These are phyloP conservation scores for Thuidium tamariscinum DNA, from an alignment of 225 moss, liverwort and hornwort species.

Conservation along the genomic window DNA sequence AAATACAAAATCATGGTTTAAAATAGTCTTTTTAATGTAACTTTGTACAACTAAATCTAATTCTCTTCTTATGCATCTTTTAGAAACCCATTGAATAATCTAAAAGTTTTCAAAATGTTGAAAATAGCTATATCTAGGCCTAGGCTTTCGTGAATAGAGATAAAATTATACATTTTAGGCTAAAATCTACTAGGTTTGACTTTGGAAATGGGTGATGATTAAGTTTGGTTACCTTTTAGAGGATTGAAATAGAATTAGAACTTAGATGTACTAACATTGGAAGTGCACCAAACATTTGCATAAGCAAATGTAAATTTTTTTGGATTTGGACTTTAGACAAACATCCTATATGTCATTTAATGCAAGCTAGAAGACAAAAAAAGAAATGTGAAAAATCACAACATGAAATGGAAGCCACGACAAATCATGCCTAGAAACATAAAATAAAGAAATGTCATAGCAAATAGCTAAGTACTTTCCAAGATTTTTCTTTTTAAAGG, in stretches of 20 bases:
- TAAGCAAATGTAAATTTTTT: too few species aligned
- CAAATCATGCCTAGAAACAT: too few species aligned
- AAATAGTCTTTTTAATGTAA: neutral
- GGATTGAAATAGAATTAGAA: neutral
- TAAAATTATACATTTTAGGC: neutral
- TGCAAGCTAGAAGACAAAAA: neutral
- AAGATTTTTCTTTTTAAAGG: neutral
- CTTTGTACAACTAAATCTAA: neutral
- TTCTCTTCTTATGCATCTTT: neutral
- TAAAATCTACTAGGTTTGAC: too few species aligned
- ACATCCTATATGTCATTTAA: neutral
- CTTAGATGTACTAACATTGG: neutral
- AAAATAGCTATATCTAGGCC: neutral
- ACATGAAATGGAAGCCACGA: too few species aligned
- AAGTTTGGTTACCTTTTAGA: neutral
- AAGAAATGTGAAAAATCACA: too few species aligned
- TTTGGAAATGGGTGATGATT: rapidly evolving
- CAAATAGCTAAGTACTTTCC: neutral
- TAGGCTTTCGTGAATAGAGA: neutral
- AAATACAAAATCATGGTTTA: neutral
- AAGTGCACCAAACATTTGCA: neutral
- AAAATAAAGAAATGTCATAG: neutral
- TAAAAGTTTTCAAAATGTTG: neutral
- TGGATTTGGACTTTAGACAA: neutral
- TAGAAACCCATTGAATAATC: neutral